Evolutionary conservation across 257 asterid genomes (phyloP).

Genomic region (Craterostigma plantagineum): DNA sequence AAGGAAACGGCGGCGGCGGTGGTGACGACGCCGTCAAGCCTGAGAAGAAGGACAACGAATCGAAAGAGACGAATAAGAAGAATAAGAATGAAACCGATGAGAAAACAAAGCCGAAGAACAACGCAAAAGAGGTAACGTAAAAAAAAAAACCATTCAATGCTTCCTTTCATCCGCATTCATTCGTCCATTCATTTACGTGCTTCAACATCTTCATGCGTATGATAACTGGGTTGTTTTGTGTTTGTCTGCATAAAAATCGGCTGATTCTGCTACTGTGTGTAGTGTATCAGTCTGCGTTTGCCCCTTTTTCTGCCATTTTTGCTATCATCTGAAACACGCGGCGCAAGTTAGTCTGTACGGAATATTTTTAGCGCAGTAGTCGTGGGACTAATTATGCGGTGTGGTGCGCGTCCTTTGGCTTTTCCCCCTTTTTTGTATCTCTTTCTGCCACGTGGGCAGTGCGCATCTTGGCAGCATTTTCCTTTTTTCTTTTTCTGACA

Average conservation of each 20-base stretch:
- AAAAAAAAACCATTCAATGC: neutral
- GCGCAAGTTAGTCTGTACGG: neutral
- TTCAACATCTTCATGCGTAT: too few species aligned
- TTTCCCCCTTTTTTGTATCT: too few species aligned
- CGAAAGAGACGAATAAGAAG: constrained; percentile 16
- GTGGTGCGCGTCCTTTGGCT: neutral
- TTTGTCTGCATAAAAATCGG: too few species aligned
- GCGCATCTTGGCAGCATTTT: neutral
- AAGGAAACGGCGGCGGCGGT: constrained; percentile 12
- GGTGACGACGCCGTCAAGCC: constrained; percentile 7
- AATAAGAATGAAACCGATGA: constrained; percentile 18
- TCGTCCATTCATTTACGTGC: too few species aligned
- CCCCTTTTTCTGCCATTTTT: too few species aligned
- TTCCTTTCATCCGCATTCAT: too few species aligned
- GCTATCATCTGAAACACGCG: too few species aligned
- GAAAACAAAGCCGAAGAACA: constrained; percentile 7
- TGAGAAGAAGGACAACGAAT: constrained; percentile 16
- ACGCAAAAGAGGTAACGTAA: neutral
- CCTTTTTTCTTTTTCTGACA: neutral
- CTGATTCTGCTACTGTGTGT: too few species aligned
- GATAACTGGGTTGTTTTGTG: too few species aligned
- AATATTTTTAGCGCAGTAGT: neutral
- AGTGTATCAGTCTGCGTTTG: too few species aligned
- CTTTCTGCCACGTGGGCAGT: neutral
- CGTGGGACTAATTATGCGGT: neutral